Percentiles rank a stretch among this genome's conserved stretches.
Conservation (phyloP, 1,284 basidiomycete genomes). For the Microbotryum saponariae region DNA sequence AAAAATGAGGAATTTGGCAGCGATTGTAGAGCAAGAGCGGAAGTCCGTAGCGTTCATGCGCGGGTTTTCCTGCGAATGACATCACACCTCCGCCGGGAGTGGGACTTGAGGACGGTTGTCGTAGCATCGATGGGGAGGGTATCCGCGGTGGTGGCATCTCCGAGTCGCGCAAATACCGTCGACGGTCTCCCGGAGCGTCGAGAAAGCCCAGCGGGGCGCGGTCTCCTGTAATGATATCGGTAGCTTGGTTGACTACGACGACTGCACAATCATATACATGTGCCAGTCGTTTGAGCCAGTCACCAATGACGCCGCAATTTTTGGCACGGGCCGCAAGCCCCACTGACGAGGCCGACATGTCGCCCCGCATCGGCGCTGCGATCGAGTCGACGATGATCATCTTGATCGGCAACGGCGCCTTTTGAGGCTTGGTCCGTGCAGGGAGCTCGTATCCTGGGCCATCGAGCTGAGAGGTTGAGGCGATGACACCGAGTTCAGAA, state of each 20-base stretch:
- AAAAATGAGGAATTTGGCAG: constrained; percentile 67
- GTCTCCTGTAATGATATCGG: constrained; percentile 55
- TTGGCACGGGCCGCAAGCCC: constrained; percentile 24
- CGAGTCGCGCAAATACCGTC: background rate
- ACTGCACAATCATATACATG: constrained; percentile 47
- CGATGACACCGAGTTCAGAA: no score
- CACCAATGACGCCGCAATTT: constrained; percentile 18
- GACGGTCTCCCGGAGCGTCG: constrained; percentile 3
- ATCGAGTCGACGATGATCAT: constrained; percentile 30
- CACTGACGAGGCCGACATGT: constrained; percentile 4
- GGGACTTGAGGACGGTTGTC: constrained; percentile 21
- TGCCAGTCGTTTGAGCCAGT: constrained; percentile 25
- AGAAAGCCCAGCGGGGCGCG: constrained; percentile 23
- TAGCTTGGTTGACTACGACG: constrained; percentile 76
- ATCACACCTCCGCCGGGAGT: constrained; percentile 19
- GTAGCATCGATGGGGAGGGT: constrained; percentile 2
- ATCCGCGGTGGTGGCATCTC: constrained; percentile 12
- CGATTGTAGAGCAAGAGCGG: constrained; percentile 49
- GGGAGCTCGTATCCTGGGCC: background rate
- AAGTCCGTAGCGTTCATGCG: constrained; percentile 41
- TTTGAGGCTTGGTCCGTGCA: background rate
- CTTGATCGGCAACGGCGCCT: constrained; percentile 19
- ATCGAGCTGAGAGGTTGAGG: no score
- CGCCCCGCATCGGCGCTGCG: constrained; percentile 22
- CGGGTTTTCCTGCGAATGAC: constrained; percentile 13